phyloP scores from a whole-genome alignment of 2,329 filamentous ascomycete genomes.

The Aspergillus unguis region DNA sequence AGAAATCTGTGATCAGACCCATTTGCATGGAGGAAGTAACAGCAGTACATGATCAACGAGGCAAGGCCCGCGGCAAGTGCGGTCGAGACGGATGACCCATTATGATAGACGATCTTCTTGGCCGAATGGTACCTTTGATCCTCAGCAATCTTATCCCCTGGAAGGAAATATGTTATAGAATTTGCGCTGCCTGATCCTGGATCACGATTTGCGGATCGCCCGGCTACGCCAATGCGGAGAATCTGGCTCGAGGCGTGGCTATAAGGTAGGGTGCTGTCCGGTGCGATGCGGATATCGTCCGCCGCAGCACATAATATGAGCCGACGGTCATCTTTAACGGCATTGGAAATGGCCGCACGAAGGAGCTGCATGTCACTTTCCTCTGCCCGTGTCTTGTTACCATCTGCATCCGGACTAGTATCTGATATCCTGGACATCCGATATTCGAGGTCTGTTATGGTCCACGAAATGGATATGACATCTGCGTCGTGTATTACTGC shows the following conservation, averaged over 20 bases:
- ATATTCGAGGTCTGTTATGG: conserved; percentile 2
- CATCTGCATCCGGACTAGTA: neutral
- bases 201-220: conserved; percentile 1
- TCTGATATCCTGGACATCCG: neutral
- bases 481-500: conserved; percentile 1
- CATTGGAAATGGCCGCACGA: neutral
- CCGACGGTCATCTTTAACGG: neutral
- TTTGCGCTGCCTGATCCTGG: neutral
- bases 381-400: neutral
- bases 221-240: neutral
- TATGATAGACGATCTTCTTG: neutral
- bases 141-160: conserved; percentile 1
- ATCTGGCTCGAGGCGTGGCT: neutral
- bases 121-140: neutral
- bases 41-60: conserved; percentile 1
- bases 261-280: neutral
- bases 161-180: neutral
- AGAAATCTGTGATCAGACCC: neutral
- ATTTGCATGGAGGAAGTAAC: neutral
- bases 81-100: neutral
- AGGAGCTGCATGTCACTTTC: neutral
- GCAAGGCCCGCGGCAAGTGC: conserved; percentile 1
- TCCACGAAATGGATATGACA: conserved; percentile 9
- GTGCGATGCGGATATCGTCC: neutral
- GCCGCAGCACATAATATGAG: conserved; percentile 4